Conservation (phyloP, 345 rosid genomes). For the Eucalyptus cloeziana region DNA sequence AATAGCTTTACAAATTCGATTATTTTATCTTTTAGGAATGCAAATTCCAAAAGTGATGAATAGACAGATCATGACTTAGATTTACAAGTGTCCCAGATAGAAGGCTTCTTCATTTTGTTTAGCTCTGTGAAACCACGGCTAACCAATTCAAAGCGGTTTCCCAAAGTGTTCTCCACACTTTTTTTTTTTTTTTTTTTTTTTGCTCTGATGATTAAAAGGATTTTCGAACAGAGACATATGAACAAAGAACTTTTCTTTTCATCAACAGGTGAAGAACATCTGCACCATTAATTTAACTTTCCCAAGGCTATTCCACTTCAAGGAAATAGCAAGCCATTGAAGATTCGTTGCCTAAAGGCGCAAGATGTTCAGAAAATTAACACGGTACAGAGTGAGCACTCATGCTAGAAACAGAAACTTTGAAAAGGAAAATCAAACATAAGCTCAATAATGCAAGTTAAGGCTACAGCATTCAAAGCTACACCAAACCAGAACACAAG, state of each 20-base stretch:
- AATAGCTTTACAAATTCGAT: background rate
- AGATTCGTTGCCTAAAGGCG: rapidly evolving
- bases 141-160: background rate
- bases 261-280: background rate
- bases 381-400: background rate
- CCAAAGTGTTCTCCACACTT: background rate
- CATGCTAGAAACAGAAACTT: background rate
- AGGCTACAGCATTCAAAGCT: background rate
- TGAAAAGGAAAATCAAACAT: background rate
- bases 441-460: background rate
- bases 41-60: background rate
- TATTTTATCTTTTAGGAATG: background rate
- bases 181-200: background rate
- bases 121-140: background rate
- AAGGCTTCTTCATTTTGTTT: background rate
- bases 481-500: background rate
- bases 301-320: background rate
- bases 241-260: background rate
- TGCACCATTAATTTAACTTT: background rate
- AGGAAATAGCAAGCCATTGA: background rate
- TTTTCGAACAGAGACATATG: background rate
- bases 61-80: background rate
- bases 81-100: background rate
- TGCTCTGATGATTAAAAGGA: background rate
- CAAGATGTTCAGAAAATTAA: background rate